Percentiles rank a stretch among this genome's conserved stretches.
Conservation (phyloP, 257 asterid species). For the Ilex aquifolium region DNA sequence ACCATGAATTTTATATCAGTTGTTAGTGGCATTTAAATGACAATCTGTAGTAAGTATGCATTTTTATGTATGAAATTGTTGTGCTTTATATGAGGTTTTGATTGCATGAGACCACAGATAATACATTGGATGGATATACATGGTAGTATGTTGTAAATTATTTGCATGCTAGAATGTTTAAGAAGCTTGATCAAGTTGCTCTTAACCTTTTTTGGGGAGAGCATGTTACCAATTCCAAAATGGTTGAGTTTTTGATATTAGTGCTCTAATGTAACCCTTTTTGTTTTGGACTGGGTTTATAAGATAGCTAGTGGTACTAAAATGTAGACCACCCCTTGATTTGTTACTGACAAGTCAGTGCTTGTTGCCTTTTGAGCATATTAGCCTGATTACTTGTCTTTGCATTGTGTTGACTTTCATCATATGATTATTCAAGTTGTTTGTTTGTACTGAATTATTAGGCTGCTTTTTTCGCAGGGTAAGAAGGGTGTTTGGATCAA, state of each 20-base stretch:
- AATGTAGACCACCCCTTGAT: too few species aligned
- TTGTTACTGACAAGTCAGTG: too few species aligned
- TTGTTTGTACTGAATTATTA: too few species aligned
- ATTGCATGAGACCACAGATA: neutral
- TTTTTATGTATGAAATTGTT: neutral
- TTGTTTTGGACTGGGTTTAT: too few species aligned
- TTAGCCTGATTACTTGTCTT: neutral
- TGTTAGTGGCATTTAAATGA: too few species aligned
- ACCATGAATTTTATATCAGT: neutral
- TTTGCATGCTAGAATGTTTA: neutral
- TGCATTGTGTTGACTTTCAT: neutral
- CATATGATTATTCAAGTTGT: too few species aligned
- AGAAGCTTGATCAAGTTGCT: neutral
- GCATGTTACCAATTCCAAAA: too few species aligned
- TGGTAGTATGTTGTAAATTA: neutral
- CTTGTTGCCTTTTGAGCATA: neutral
- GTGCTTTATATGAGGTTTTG: neutral
- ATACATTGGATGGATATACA: neutral
- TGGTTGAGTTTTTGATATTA: too few species aligned
- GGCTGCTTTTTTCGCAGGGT: constrained; percentile 48
- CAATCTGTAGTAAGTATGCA: neutral
- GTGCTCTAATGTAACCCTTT: too few species aligned
- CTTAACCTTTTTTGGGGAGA: too few species aligned
- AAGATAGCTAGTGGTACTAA: too few species aligned
- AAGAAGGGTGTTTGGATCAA: constrained; percentile 92